Evolutionary conservation across 2,329 filamentous ascomycete genomes (phyloP).

Genomic region (Pseudocercospora eumusae): DNA sequence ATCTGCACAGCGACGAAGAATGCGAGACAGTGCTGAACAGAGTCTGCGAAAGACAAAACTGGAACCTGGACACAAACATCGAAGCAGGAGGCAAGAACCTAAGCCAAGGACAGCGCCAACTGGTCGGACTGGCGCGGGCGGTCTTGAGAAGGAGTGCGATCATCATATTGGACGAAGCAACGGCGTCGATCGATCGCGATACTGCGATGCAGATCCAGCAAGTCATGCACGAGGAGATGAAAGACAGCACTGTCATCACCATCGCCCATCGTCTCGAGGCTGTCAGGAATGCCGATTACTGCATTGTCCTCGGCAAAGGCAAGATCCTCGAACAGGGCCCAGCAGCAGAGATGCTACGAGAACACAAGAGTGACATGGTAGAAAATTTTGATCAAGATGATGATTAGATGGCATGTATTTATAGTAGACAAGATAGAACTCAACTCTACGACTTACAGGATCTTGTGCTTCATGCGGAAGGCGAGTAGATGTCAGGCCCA

Average conservation of each 20-base stretch:
- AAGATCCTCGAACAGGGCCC: conserved; percentile 44
- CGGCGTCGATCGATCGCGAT: conserved; percentile 64
- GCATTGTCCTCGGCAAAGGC: conserved; percentile 56
- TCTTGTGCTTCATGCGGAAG: too few relatives aligned
- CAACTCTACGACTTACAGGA: too few relatives aligned
- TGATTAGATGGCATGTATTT: conserved; percentile 1
- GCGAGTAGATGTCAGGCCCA: too few relatives aligned
- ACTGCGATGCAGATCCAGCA: conserved; percentile 59
- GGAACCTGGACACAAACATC: conserved; percentile 58
- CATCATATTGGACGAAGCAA: conserved; percentile 67
- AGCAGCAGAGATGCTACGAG: conserved; percentile 32
- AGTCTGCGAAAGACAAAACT: conserved; percentile 57
- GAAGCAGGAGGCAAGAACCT: conserved; percentile 64
- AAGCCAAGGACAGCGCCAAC: conserved; percentile 65
- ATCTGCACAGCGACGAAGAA: conserved; percentile 58
- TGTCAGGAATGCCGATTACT: conserved; percentile 60
- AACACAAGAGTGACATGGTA: conserved; percentile 14
- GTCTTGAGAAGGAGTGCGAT: conserved; percentile 62
- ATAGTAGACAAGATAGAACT: neutral
- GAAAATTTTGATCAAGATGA: conserved; percentile 17
- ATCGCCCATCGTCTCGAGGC: conserved; percentile 67
- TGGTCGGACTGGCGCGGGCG: conserved; percentile 65
- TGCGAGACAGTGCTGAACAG: conserved; percentile 57
- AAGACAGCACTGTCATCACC: conserved; percentile 62
- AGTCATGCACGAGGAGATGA: conserved; percentile 59